These are phyloP conservation scores for Cladosporium sp. DNA, from an alignment of 2,329 filamentous ascomycete genomes.

Conservation along the genomic window DNA sequence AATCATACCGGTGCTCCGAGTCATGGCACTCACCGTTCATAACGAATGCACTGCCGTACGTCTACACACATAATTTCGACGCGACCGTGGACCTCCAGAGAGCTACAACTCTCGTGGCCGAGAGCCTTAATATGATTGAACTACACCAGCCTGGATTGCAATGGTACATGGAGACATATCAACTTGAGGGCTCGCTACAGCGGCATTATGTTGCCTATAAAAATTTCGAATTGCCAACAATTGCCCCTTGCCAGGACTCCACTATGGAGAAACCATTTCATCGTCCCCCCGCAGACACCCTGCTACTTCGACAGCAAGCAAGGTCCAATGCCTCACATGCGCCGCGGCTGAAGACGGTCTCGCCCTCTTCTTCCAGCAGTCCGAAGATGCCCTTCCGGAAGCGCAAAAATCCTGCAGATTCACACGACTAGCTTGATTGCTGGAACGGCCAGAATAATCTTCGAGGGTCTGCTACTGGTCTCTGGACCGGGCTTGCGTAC, in stretches of 20 bases:
- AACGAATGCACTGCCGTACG: not conserved
- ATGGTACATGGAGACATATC: not conserved
- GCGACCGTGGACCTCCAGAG: not conserved
- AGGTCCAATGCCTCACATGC: not conserved
- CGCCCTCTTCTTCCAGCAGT: not conserved
- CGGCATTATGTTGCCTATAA: not conserved
- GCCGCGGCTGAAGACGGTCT: not conserved
- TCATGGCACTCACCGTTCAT: not conserved
- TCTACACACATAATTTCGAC: slow-evolving; percentile 2
- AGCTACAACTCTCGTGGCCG: not conserved
- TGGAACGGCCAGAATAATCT: not conserved
- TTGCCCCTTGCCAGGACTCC: too few species aligned
- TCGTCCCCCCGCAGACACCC: not conserved
- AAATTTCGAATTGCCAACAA: not conserved
- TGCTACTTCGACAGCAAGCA: not conserved
- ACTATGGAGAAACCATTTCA: not conserved
- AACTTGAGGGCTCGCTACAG: slow-evolving; percentile 3
- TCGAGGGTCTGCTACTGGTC: not conserved
- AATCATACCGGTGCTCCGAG: not conserved
- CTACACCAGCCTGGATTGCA: not conserved
- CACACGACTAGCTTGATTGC: not conserved
- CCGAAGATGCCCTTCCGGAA: not conserved
- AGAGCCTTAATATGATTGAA: not conserved
- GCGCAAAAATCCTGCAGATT: not conserved
- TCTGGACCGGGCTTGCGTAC: not conserved